These are phyloP conservation scores for Musa schizocarpa DNA, from an alignment of 176 grass and related monocot genomes.

Conservation along the genomic window DNA sequence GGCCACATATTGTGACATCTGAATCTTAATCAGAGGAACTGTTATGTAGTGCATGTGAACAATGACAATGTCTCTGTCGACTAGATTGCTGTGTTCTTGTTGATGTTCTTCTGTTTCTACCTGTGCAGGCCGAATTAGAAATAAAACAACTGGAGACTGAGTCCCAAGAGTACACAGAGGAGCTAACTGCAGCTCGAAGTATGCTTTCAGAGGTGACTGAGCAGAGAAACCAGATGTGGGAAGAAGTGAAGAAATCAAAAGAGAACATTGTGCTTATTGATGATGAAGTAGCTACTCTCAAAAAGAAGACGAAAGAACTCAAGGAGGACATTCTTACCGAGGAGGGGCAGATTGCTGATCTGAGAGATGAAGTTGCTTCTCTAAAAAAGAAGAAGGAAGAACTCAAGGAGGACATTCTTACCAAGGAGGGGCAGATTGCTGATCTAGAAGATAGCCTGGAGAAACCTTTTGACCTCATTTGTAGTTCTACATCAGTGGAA, in stretches of 20 bases:
- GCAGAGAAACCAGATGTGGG: conserved; percentile 54
- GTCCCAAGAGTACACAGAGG: conserved; percentile 52
- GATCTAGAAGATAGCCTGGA: conserved; percentile 52
- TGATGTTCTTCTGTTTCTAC: conserved; percentile 4
- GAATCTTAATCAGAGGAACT: not conserved
- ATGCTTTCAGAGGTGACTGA: conserved; percentile 49
- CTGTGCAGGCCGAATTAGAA: conserved; percentile 41
- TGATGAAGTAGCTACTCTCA: conserved; percentile 31
- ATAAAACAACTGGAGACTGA: conserved; percentile 51
- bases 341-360: conserved; percentile 82
- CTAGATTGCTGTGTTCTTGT: not conserved
- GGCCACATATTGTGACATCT: not conserved
- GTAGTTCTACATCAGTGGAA: conserved; percentile 11
- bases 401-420: not conserved
- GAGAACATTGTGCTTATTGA: conserved; percentile 34
- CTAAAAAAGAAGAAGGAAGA: conserved; percentile 46
- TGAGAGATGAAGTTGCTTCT: conserved; percentile 33
- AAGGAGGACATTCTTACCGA: conserved; percentile 50
- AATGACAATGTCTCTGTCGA: not conserved
- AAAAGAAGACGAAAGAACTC: conserved; percentile 45
- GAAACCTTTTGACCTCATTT: conserved; percentile 34
- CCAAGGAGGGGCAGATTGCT: conserved; percentile 78
- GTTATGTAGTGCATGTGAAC: too few relatives aligned
- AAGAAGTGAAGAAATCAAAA: conserved; percentile 44
- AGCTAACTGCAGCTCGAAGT: conserved; percentile 39